phyloP scores from a whole-genome alignment of 2,329 filamentous ascomycete species.

The Fusarium sp. region DNA sequence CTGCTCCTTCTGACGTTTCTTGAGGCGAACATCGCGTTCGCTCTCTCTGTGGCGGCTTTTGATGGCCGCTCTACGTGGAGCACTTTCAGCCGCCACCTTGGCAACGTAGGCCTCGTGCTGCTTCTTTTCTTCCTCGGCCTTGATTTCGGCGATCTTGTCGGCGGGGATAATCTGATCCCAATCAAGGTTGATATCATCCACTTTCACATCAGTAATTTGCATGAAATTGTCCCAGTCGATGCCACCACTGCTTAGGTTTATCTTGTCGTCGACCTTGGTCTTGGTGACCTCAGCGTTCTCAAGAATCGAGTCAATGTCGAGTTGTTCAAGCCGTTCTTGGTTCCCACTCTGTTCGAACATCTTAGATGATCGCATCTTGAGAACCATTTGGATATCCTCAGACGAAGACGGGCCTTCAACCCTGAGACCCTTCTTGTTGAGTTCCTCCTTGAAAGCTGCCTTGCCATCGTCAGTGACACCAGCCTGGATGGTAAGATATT shows the following conservation, averaged over 20 bases:
- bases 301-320: conserved; percentile 96
- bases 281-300: conserved; percentile 97
- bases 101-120: conserved; percentile 85
- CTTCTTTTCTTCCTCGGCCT: conserved; percentile 86
- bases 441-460: conserved; percentile 77
- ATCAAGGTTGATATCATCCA: conserved; percentile 80
- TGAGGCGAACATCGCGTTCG: conserved; percentile 72
- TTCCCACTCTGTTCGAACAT: conserved; percentile 99
- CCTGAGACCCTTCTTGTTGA: conserved; percentile 78
- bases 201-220: conserved; percentile 97
- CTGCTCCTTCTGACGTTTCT: conserved; percentile 72
- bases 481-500: conserved; percentile 96
- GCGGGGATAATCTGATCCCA: conserved; percentile 99
- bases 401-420: conserved; percentile 86
- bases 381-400: conserved; percentile 93
- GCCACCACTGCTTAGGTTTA: conserved; percentile 88
- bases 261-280: conserved; percentile 92
- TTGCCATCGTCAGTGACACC: conserved; percentile 96
- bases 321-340: conserved; percentile 93
- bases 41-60: conserved; percentile 66
- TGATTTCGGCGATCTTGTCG: conserved; percentile 88
- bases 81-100: conserved; percentile 84
- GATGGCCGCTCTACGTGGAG: conserved; percentile 77
- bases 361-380: conserved; percentile 98
- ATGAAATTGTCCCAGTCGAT: conserved; percentile 91